phyloP scores from a whole-genome alignment of 2,329 filamentous ascomycete species.

The Sclerotinia nivalis region DNA sequence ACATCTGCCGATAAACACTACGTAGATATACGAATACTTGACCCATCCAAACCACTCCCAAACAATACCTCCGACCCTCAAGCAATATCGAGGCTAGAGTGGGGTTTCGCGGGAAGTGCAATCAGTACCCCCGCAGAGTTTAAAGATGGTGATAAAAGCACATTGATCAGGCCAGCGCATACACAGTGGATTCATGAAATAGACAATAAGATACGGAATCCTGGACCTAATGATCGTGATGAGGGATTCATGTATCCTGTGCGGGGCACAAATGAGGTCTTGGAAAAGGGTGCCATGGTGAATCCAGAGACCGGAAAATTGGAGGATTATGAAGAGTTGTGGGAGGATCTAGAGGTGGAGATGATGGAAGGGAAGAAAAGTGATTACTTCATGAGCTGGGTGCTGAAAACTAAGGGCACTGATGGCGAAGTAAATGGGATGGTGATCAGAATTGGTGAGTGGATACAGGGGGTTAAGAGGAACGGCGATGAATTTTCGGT shows the following conservation, averaged over 20 bases:
- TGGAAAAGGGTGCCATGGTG: conserved; percentile 39
- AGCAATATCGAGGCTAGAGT: conserved; percentile 34
- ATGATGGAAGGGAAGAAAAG: conserved; percentile 15
- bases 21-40: conserved; percentile 38
- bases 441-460: conserved; percentile 31
- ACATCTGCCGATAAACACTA: conserved; percentile 38
- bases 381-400: conserved; percentile 29
- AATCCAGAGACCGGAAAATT: conserved; percentile 37
- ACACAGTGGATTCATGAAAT: conserved; percentile 39
- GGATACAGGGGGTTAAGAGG: conserved; percentile 32
- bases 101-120: conserved; percentile 38
- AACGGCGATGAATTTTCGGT: conserved; percentile 27
- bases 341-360: conserved; percentile 37
- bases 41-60: conserved; percentile 22
- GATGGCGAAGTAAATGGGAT: conserved; percentile 27
- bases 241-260: conserved; percentile 40
- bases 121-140: conserved; percentile 27
- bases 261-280: conserved; percentile 29
- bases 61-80: conserved; percentile 18
- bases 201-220: conserved; percentile 33
- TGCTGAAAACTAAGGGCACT: conserved; percentile 26
- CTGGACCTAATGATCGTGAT: conserved; percentile 32
- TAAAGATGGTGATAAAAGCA: conserved; percentile 19
- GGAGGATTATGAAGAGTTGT: conserved; percentile 41
- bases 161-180: conserved; percentile 29